These are phyloP conservation scores for Zangia roseola DNA, from an alignment of 768 basidiomycete genomes.

Conservation along the genomic window DNA sequence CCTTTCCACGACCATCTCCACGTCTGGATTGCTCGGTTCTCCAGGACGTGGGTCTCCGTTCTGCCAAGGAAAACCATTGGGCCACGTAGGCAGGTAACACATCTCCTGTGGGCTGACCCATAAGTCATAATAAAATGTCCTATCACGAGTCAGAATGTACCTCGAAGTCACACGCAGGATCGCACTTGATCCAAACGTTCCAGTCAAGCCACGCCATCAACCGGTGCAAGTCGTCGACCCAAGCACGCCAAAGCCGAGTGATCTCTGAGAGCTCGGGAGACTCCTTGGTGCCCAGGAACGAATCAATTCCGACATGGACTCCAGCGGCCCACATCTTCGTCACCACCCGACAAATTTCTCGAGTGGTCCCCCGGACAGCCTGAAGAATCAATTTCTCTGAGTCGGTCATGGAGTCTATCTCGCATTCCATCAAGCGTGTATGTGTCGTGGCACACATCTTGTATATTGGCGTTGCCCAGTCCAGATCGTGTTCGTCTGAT, in stretches of 20 bases:
- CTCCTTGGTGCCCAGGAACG: neutral
- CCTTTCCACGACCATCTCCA: no score
- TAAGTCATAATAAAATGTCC: no score
- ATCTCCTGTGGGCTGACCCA: no score
- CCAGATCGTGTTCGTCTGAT: neutral
- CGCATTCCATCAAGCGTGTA: neutral
- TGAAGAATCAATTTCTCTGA: constrained; percentile 25
- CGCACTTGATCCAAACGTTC: constrained; percentile 47
- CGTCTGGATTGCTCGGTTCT: no score
- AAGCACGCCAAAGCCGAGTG: constrained; percentile 19
- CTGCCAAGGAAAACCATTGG: no score
- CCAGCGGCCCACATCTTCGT: no score
- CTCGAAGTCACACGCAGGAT: constrained; percentile 42
- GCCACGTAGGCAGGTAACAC: no score
- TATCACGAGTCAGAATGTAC: no score
- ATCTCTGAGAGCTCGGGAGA: neutral
- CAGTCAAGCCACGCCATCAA: constrained; percentile 51
- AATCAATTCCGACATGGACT: constrained; percentile 9
- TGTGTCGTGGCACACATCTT: no score
- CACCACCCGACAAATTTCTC: constrained; percentile 48
- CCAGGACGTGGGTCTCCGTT: no score
- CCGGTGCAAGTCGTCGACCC: constrained; percentile 32
- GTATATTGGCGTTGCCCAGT: constrained; percentile 16
- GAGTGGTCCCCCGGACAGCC: constrained; percentile 30
- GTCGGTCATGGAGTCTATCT: constrained; percentile 3